Evolutionary conservation across 257 asterid species (phyloP).

Genomic region (Fraxinus excelsior): DNA sequence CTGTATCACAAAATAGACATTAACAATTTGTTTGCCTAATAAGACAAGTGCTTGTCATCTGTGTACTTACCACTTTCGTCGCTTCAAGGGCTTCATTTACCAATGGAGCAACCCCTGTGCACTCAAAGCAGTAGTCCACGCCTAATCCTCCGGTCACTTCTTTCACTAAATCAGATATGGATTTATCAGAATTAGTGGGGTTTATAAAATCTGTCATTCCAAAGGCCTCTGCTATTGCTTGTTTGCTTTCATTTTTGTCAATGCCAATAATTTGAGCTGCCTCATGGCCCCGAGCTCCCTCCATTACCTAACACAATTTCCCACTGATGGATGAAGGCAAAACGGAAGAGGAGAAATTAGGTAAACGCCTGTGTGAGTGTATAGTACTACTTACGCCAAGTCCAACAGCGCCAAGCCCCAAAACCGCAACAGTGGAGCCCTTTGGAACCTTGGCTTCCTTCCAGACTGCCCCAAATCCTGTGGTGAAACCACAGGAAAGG

Average conservation of each 20-base stretch:
- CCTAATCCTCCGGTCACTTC: slow-evolving; percentile 40
- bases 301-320: slow-evolving; percentile 27
- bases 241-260: slow-evolving; percentile 42
- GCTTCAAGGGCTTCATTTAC: slow-evolving; percentile 47
- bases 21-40: too few species aligned
- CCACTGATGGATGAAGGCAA: neutral
- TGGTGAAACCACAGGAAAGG: slow-evolving; percentile 53
- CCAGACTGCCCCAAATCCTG: slow-evolving; percentile 53
- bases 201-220: slow-evolving; percentile 55
- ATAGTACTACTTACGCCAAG: slow-evolving; percentile 34
- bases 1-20: slow-evolving; percentile 6
- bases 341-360: neutral
- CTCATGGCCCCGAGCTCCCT: slow-evolving; percentile 46
- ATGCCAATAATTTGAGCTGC: slow-evolving; percentile 43
- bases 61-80: slow-evolving; percentile 38
- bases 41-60: too few species aligned
- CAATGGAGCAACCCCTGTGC: slow-evolving; percentile 45
- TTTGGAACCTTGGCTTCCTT: slow-evolving; percentile 40
- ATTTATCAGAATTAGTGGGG: slow-evolving; percentile 26
- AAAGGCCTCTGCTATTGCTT: slow-evolving; percentile 37
- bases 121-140: slow-evolving; percentile 53
- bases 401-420: slow-evolving; percentile 57
- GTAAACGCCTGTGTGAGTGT: too few species aligned
- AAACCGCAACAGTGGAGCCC: slow-evolving; percentile 46
- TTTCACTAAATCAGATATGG: slow-evolving; percentile 41